Evolutionary conservation across 495 filamentous ascomycete genomes (phyloP).

Genomic region (Aspergillus haitiensis): DNA sequence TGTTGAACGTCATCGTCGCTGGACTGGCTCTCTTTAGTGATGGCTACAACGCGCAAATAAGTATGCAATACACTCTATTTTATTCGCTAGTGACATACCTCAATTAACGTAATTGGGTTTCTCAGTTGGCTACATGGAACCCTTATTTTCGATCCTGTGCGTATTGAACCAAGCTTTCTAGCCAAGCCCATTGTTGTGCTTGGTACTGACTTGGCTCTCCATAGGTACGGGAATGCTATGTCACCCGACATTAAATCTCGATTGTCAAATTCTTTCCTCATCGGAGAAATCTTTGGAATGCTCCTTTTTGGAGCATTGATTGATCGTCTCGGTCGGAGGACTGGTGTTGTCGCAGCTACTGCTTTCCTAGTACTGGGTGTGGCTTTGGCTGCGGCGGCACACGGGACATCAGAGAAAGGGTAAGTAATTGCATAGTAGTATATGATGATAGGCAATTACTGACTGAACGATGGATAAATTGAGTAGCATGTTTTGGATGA

Average conservation of each 20-base stretch:
- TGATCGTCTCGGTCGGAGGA: slow-evolving; percentile 34
- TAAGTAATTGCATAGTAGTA: background rate
- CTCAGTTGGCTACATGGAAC: slow-evolving; percentile 44
- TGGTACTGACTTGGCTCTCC: background rate
- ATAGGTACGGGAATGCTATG: slow-evolving; percentile 33
- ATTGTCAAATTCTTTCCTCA: slow-evolving; percentile 36
- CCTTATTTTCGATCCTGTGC: slow-evolving; percentile 39
- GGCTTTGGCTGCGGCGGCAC: slow-evolving; percentile 33
- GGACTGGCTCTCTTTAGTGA: slow-evolving; percentile 44
- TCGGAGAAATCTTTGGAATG: slow-evolving; percentile 41
- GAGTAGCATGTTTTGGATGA: slow-evolving; percentile 54
- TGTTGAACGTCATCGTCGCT: slow-evolving; percentile 37
- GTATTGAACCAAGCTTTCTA: slow-evolving; percentile 12
- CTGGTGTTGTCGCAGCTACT: slow-evolving; percentile 31
- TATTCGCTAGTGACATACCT: background rate
- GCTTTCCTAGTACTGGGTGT: slow-evolving; percentile 32
- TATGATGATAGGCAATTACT: background rate
- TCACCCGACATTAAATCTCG: slow-evolving; percentile 29
- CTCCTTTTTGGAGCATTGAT: slow-evolving; percentile 36
- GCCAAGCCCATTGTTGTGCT: background rate
- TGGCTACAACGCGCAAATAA: slow-evolving; percentile 47
- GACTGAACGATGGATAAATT: background rate
- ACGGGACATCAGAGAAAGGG: slow-evolving; percentile 18
- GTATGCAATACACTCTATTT: slow-evolving; percentile 11
- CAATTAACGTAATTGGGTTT: background rate